phyloP scores from a whole-genome alignment of 2,329 filamentous ascomycete genomes.

The Celoporthe dispersa region DNA sequence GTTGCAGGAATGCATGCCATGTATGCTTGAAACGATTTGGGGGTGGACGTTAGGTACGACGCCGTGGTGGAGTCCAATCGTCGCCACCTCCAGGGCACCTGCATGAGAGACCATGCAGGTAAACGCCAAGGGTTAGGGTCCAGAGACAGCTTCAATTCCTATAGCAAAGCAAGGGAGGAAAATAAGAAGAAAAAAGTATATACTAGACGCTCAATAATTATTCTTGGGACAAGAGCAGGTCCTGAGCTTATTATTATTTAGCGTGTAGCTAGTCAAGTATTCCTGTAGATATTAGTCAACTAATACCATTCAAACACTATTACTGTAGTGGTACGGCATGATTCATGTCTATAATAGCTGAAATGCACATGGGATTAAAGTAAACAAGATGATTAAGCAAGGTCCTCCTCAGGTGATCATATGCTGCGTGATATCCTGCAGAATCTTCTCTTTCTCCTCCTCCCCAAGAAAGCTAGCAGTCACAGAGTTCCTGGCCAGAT shows the following conservation, averaged over 20 bases:
- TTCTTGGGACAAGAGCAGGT: too few relatives aligned
- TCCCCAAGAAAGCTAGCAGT: constrained; percentile 18
- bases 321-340: too few relatives aligned
- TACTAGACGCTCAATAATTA: too few relatives aligned
- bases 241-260: too few relatives aligned
- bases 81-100: not conserved
- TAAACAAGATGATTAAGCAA: not conserved
- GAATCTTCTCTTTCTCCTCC: constrained; percentile 1
- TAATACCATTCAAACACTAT: too few relatives aligned
- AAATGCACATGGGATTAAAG: too few relatives aligned
- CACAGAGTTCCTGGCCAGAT: constrained; percentile 22
- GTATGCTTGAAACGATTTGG: not conserved
- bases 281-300: too few relatives aligned
- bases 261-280: too few relatives aligned
- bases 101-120: not conserved
- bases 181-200: too few relatives aligned
- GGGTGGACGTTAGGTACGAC: not conserved
- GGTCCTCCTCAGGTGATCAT: not conserved
- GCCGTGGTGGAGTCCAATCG: not conserved
- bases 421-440: not conserved
- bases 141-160: not conserved
- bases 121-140: not conserved
- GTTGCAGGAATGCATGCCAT: not conserved
- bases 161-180: too few relatives aligned
- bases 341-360: too few relatives aligned